phyloP scores from a whole-genome alignment of 768 basidiomycete genomes.

The Termitomyces sp. region DNA sequence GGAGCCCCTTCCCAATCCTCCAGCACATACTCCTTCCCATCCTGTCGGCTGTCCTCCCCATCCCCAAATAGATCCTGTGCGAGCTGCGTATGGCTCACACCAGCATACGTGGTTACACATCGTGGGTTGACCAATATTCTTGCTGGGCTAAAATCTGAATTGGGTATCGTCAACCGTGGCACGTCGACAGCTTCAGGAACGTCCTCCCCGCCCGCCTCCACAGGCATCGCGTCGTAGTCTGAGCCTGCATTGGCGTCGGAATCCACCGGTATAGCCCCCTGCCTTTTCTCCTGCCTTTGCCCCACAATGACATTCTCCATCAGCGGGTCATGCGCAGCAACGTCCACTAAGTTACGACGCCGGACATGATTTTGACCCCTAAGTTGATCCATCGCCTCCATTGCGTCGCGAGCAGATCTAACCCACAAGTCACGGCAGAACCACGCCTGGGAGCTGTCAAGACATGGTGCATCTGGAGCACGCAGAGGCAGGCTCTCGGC shows the following conservation, averaged over 20 bases:
- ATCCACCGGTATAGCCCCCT: slow-evolving; percentile 36
- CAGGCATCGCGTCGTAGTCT: slow-evolving; percentile 85
- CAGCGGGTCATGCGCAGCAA: slow-evolving; percentile 29
- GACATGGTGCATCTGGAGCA: slow-evolving; percentile 78
- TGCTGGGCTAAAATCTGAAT: slow-evolving; percentile 83
- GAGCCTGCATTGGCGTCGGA: slow-evolving; percentile 81
- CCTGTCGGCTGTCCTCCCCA: slow-evolving; percentile 51
- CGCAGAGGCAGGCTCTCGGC: slow-evolving; percentile 54
- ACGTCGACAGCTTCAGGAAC: slow-evolving; percentile 34
- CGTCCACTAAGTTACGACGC: slow-evolving; percentile 27
- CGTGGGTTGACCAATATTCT: slow-evolving; percentile 94
- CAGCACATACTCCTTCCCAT: slow-evolving; percentile 70
- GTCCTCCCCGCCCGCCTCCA: slow-evolving; percentile 48
- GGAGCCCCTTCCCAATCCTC: slow-evolving; percentile 97
- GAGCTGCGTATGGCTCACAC: slow-evolving; percentile 92
- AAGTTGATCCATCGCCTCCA: slow-evolving; percentile 50
- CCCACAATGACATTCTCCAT: slow-evolving; percentile 25
- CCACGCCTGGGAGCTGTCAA: slow-evolving; percentile 97
- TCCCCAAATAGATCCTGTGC: slow-evolving; percentile 93
- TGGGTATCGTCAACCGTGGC: slow-evolving; percentile 66
- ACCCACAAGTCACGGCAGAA: slow-evolving; percentile 98
- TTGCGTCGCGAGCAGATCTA: slow-evolving; percentile 75
- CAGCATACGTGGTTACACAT: slow-evolving; percentile 97
- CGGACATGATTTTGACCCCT: slow-evolving; percentile 24
- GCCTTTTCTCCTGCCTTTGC: slow-evolving; percentile 23